phyloP scores from a whole-genome alignment of 1,139 yeast genomes.

The Arxiozyma heterogenica region DNA sequence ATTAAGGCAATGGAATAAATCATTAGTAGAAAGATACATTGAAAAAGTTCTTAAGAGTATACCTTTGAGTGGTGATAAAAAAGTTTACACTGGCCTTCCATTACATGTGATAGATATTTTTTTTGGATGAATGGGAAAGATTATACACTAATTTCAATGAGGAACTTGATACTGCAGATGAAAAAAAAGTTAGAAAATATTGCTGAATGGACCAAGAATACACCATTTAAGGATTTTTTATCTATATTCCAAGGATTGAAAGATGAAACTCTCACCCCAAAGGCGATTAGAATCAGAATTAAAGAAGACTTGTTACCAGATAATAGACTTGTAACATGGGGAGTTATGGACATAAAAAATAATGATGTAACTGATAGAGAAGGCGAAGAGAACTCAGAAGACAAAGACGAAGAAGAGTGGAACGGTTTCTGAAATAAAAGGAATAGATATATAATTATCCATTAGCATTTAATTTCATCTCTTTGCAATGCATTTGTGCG shows the following conservation, averaged over 20 bases:
- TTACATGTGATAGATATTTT: conserved; percentile 79
- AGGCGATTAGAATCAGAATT: conserved; percentile 58
- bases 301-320: conserved; percentile 60
- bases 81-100: conserved; percentile 67
- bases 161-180: conserved; percentile 33
- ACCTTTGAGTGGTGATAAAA: conserved; percentile 51
- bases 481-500: neutral
- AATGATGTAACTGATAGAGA: conserved; percentile 26
- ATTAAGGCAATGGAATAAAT: conserved; percentile 47
- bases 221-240: conserved; percentile 50
- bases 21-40: conserved; percentile 39
- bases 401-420: conserved; percentile 39
- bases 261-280: conserved; percentile 40
- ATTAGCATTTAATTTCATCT: neutral
- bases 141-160: conserved; percentile 46
- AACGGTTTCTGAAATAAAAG: conserved; percentile 36
- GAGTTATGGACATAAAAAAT: conserved; percentile 31
- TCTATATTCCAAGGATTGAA: conserved; percentile 50
- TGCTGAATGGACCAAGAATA: conserved; percentile 32
- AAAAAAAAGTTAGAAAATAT: conserved; percentile 21
- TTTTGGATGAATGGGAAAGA: conserved; percentile 77
- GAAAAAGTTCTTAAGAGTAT: conserved; percentile 34
- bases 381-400: conserved; percentile 32
- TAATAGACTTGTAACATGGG: conserved; percentile 58
- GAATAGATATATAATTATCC: too few species aligned